Evolutionary conservation across 2,329 filamentous ascomycete genomes (phyloP), one percentile per base, ranked within the genome.

Genomic region (Epichloe bromicola): DNA sequence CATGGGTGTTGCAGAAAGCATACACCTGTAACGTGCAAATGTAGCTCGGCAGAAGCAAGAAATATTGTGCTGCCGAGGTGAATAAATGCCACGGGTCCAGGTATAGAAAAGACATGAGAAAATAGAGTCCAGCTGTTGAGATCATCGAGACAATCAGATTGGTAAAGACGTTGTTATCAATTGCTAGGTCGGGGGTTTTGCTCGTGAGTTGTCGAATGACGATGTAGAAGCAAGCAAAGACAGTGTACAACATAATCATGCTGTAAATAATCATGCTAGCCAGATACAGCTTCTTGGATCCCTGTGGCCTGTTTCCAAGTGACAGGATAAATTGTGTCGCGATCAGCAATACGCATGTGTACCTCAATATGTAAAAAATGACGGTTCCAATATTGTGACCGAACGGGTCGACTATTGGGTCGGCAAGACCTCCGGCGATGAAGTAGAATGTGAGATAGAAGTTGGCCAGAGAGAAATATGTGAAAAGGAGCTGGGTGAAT

Each of bases 371-470:
- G 55, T 82, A 69, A 97, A 98, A 98, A 65, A 98, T 86, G 69
- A 86, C 81, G 57, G 80, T 80, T 46, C 87, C 91, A 56, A 95
- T 83, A 55, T 82, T 78, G 68, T 95, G 86, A 15, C 90, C 90
- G 59, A 98, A 98, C 0, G 94, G 94, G 66, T 98, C 93, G 57
- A 94, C 74, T 26, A 73, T 72, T 0, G 79, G 72, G 61, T 97
- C 88, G 0, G 86, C 79, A 15, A 98, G 76, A 40, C 90, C 94
- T 42, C 93, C 93, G 20, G 89, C 89, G 58, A 98, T 85, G 72
- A 98, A 98, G 77, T 90, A 98, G 71, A 98, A 98, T 52, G 90
- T 95, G 49, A 98, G 82, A 67, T 97, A 98, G 75, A 97, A 98
- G 74, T 98, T 98, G 67, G 91, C 90, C 40, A 98, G 81, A 11